These are phyloP conservation scores for Toxoplasma gondii DNA, from an alignment of 169 alveolate genomes.

Conservation along the genomic window DNA sequence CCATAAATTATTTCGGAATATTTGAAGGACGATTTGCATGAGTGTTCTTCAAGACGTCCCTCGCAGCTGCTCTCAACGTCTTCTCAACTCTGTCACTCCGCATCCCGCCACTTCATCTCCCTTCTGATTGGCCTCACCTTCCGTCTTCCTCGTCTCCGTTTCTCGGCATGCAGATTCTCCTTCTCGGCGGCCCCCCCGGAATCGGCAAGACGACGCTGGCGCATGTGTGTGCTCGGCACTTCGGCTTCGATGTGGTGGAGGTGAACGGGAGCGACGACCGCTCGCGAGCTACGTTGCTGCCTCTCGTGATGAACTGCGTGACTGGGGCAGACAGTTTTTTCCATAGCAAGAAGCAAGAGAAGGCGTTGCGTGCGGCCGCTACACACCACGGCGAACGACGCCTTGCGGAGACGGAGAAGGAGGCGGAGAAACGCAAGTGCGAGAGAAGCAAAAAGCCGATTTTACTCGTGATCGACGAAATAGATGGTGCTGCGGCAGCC, in stretches of 20 bases:
- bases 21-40: too few species aligned
- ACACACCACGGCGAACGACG: neutral
- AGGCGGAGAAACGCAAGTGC: neutral
- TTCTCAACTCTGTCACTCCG: too few species aligned
- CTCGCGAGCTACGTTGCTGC: slow-evolving; percentile 79
- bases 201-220: slow-evolving; percentile 94
- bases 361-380: neutral
- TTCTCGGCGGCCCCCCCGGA: slow-evolving; percentile 96
- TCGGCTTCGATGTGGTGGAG: slow-evolving; percentile 93
- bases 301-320: slow-evolving; percentile 74
- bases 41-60: too few species aligned
- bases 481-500: slow-evolving; percentile 86
- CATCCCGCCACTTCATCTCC: too few species aligned
- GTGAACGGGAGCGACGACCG: slow-evolving; percentile 97
- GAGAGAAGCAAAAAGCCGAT: slow-evolving; percentile 72
- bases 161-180: slow-evolving; percentile 64
- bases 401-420: neutral
- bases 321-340: slow-evolving; percentile 30
- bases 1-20: too few species aligned
- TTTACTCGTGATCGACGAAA: slow-evolving; percentile 94
- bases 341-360: neutral
- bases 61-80: too few species aligned
- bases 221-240: slow-evolving; percentile 87
- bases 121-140: too few species aligned
- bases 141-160: too few species aligned